Conservation (phyloP, 352 stramenopile species). For the Phytophthora pistaciae region DNA sequence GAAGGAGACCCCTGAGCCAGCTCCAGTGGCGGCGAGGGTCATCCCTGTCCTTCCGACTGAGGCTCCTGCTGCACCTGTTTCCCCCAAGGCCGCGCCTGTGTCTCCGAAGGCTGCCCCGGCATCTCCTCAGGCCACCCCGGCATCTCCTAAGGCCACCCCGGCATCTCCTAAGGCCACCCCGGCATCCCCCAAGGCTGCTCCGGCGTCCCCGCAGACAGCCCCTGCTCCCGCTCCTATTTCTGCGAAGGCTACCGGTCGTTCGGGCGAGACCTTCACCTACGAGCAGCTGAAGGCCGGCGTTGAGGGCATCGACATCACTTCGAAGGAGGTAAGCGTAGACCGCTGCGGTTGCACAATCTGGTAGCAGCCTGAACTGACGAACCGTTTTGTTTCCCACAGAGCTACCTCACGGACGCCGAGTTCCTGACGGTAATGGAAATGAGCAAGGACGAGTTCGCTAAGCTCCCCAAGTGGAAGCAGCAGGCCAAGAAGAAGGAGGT, state of each 20-base stretch:
- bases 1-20: conserved; percentile 28
- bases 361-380: conserved; percentile 38
- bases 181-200: background rate
- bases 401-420: conserved; percentile 83
- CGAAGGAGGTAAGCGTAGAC: conserved; percentile 63
- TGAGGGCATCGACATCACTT: conserved; percentile 81
- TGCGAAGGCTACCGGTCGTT: conserved; percentile 40
- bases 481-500: conserved; percentile 90
- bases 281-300: conserved; percentile 77
- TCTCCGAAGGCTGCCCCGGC: conserved; percentile 2
- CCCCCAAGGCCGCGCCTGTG: background rate
- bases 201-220: conserved; percentile 12
- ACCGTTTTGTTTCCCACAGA: conserved; percentile 16
- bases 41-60: conserved; percentile 39
- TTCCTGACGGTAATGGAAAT: conserved; percentile 78
- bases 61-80: conserved; percentile 10
- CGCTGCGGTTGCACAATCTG: conserved; percentile 15
- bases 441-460: conserved; percentile 67
- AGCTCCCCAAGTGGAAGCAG: conserved; percentile 89
- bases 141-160: conserved; percentile 17
- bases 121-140: conserved; percentile 17
- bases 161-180: background rate
- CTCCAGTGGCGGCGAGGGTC: conserved; percentile 11
- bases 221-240: conserved; percentile 22
- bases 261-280: conserved; percentile 60